These are phyloP conservation scores for Peronospora belbahrii DNA, from an alignment of 352 stramenopile species.

Conservation along the genomic window DNA sequence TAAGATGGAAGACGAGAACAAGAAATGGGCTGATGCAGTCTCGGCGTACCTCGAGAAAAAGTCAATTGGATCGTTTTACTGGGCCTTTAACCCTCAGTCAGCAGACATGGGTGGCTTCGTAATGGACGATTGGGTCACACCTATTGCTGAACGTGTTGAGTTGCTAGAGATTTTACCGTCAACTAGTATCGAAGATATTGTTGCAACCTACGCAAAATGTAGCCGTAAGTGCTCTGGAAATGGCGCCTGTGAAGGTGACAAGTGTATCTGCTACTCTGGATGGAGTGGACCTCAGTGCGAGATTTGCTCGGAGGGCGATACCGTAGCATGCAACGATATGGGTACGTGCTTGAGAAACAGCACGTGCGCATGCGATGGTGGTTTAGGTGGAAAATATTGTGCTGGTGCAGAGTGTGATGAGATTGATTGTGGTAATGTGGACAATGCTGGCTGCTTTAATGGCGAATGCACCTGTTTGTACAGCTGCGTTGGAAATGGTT, in stretches of 20 bases:
- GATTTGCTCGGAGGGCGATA: slow-evolving; percentile 46
- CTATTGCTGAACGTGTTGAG: slow-evolving; percentile 49
- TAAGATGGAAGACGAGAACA: slow-evolving; percentile 52
- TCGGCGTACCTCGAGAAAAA: slow-evolving; percentile 46
- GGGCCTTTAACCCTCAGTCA: slow-evolving; percentile 70
- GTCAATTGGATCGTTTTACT: slow-evolving; percentile 65
- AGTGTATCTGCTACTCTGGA: slow-evolving; percentile 48
- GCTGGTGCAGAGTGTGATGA: slow-evolving; percentile 41
- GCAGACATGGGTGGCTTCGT: slow-evolving; percentile 60
- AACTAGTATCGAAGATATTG: slow-evolving; percentile 29
- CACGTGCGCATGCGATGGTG: slow-evolving; percentile 48
- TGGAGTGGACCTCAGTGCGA: slow-evolving; percentile 64
- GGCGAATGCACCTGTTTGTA: slow-evolving; percentile 51
- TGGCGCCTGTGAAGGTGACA: slow-evolving; percentile 36
- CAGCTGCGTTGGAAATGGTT: slow-evolving; percentile 38
- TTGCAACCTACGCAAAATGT: slow-evolving; percentile 39
- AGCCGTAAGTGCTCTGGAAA: slow-evolving; percentile 34
- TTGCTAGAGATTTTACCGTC: slow-evolving; percentile 35
- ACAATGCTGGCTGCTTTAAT: slow-evolving; percentile 47
- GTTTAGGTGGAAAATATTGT: slow-evolving; percentile 44
- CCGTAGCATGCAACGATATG: slow-evolving; percentile 38
- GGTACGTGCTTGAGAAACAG: slow-evolving; percentile 50
- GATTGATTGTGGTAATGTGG: slow-evolving; percentile 36
- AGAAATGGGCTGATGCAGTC: slow-evolving; percentile 44
- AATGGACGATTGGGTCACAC: slow-evolving; percentile 59